A percentile compares a stretch with the other conserved stretches of the same genome.
Evolutionary conservation across 2,329 filamentous ascomycete species (phyloP).

Genomic region (Teratosphaeriaceae sp.): DNA sequence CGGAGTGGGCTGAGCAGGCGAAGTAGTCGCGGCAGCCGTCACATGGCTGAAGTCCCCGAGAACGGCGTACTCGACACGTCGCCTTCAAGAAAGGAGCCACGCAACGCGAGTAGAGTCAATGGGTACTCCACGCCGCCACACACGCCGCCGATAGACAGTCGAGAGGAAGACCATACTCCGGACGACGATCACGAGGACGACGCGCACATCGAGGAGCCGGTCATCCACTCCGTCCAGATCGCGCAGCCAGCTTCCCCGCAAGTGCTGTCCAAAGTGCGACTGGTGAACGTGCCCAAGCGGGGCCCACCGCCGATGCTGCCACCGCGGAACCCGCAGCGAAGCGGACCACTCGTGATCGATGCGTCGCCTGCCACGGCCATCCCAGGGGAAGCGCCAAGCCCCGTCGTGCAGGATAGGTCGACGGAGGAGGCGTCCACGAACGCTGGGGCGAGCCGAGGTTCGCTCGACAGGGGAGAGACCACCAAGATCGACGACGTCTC

Average conservation of each 20-base stretch:
- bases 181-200: slow-evolving; percentile 40
- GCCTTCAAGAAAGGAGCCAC: slow-evolving; percentile 1
- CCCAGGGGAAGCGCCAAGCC: not conserved
- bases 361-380: slow-evolving; percentile 12
- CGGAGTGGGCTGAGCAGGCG: slow-evolving; percentile 14
- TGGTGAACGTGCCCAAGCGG: slow-evolving; percentile 81
- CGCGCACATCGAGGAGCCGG: slow-evolving; percentile 42
- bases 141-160: slow-evolving; percentile 19
- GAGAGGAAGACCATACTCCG: too few species aligned
- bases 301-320: slow-evolving; percentile 74
- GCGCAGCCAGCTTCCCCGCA: slow-evolving; percentile 48
- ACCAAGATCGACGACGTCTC: not conserved
- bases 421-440: not conserved
- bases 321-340: slow-evolving; percentile 58
- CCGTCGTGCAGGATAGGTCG: not conserved
- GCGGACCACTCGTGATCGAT: slow-evolving; percentile 29
- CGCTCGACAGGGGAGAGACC: not conserved
- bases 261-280: slow-evolving; percentile 59
- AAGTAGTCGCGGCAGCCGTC: slow-evolving; percentile 19
- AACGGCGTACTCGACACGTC: slow-evolving; percentile 17
- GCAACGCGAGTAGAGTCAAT: slow-evolving; percentile 15
- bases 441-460: not conserved
- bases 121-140: slow-evolving; percentile 27
- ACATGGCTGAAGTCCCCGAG: slow-evolving; percentile 25
- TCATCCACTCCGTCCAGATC: slow-evolving; percentile 59